These are phyloP conservation scores for Apodospora peruviana DNA, from an alignment of 495 filamentous ascomycete species.

Conservation along the genomic window DNA sequence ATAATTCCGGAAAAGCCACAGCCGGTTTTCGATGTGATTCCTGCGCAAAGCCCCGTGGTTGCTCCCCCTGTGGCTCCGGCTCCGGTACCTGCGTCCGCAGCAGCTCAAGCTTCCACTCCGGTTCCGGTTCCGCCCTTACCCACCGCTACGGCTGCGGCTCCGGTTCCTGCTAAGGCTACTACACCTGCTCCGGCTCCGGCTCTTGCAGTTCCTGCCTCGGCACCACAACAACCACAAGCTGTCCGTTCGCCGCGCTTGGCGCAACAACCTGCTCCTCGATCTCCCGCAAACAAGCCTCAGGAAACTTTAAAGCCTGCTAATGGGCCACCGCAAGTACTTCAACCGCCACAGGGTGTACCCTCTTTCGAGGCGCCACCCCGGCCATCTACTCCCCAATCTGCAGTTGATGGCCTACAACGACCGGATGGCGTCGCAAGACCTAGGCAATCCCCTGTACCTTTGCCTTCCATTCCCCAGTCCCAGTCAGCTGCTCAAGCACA, in stretches of 20 bases:
- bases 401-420: conserved; percentile 26
- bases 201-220: background rate
- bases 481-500: conserved; percentile 18
- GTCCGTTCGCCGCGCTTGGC: conserved; percentile 8
- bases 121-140: background rate
- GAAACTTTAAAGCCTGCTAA: conserved; percentile 21
- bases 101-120: background rate
- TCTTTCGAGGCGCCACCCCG: conserved; percentile 19
- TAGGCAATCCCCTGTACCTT: conserved; percentile 6
- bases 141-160: background rate
- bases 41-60: no score
- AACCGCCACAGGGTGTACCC: conserved; percentile 33
- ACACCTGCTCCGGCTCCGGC: background rate
- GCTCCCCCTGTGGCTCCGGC: no score
- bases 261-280: conserved; percentile 11
- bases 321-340: conserved; percentile 29
- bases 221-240: conserved; percentile 8
- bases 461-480: conserved; percentile 3
- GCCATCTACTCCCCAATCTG: conserved; percentile 16
- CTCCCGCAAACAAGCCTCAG: conserved; percentile 18
- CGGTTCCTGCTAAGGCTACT: background rate
- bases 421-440: conserved; percentile 16
- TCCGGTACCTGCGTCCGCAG: background rate
- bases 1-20: no score
- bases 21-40: no score